phyloP scores from a whole-genome alignment of 306 rosid genomes.

The Quercus aquifolioides region DNA sequence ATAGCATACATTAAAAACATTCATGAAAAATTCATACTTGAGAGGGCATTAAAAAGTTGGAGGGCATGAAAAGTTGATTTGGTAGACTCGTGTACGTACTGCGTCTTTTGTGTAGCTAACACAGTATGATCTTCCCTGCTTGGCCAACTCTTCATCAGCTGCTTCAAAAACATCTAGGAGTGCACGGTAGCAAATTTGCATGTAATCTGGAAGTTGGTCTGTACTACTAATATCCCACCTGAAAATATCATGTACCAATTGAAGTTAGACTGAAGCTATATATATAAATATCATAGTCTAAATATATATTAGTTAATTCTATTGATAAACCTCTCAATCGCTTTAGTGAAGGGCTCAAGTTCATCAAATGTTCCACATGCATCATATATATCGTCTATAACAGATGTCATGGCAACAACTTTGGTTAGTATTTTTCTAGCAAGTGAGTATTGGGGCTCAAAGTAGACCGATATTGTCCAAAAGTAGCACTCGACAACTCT shows the following conservation, averaged over 20 bases:
- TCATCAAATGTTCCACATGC: slow-evolving; percentile 50
- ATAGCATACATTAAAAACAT: too few relatives aligned
- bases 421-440: slow-evolving; percentile 30
- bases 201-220: slow-evolving; percentile 4
- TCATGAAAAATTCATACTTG: background rate
- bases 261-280: too few relatives aligned
- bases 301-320: too few relatives aligned
- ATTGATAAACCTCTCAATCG: slow-evolving; percentile 35
- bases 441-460: slow-evolving; percentile 23
- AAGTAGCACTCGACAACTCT: slow-evolving; percentile 48
- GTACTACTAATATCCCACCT: background rate
- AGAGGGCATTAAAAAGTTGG: too few relatives aligned
- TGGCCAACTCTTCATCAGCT: slow-evolving; percentile 18
- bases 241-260: background rate
- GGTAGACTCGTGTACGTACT: background rate
- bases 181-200: background rate
- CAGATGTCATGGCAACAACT: background rate
- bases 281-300: too few relatives aligned
- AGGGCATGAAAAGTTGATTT: too few relatives aligned
- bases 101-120: slow-evolving; percentile 17
- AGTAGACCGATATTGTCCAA: slow-evolving; percentile 32
- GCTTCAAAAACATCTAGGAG: slow-evolving; percentile 18
- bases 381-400: slow-evolving; percentile 49
- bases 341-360: slow-evolving; percentile 33
- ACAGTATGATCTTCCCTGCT: slow-evolving; percentile 16